phyloP scores from a whole-genome alignment of 2,329 filamentous ascomycete genomes.

The Xylaria sp. region DNA sequence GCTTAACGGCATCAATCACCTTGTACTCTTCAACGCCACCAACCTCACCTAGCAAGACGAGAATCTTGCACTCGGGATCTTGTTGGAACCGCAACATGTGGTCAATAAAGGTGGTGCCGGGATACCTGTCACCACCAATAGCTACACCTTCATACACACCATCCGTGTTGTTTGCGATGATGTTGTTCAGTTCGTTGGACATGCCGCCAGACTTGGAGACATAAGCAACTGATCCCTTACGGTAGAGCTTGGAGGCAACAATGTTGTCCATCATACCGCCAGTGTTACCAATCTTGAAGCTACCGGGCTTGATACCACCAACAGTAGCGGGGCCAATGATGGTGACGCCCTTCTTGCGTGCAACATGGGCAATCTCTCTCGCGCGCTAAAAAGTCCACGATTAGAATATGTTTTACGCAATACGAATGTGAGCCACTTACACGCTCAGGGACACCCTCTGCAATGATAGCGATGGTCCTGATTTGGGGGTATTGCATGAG shows the following conservation, averaged over 20 bases:
- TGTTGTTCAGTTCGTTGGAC: constrained; percentile 99
- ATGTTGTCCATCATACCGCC: constrained; percentile 99
- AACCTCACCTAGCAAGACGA: constrained; percentile 94
- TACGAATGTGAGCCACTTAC: constrained; percentile 59
- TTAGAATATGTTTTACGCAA: constrained; percentile 35
- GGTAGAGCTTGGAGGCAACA: constrained; percentile 99
- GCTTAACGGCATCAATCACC: constrained; percentile 97
- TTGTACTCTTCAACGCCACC: constrained; percentile 99
- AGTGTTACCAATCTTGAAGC: constrained; percentile 99
- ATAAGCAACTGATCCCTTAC: constrained; percentile 97
- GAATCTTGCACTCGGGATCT: constrained; percentile 97
- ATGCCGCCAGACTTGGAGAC: constrained; percentile 99
- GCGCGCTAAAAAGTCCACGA: constrained; percentile 67
- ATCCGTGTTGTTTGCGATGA: constrained; percentile 93
- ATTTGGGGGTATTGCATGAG: constrained; percentile 97
- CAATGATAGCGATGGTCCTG: constrained; percentile 98
- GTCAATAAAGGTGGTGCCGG: constrained; percentile 98
- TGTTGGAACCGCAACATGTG: constrained; percentile 95
- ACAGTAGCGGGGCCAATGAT: constrained; percentile 99
- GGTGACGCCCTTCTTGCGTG: constrained; percentile 97
- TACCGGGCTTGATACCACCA: constrained; percentile 98
- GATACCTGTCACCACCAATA: constrained; percentile 98
- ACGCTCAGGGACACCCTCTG: constrained; percentile 97
- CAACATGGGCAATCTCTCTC: constrained; percentile 95
- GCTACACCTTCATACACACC: constrained; percentile 99